Evolutionary conservation across 768 basidiomycete species (phyloP).

Genomic region (Lentinula raphanica): DNA sequence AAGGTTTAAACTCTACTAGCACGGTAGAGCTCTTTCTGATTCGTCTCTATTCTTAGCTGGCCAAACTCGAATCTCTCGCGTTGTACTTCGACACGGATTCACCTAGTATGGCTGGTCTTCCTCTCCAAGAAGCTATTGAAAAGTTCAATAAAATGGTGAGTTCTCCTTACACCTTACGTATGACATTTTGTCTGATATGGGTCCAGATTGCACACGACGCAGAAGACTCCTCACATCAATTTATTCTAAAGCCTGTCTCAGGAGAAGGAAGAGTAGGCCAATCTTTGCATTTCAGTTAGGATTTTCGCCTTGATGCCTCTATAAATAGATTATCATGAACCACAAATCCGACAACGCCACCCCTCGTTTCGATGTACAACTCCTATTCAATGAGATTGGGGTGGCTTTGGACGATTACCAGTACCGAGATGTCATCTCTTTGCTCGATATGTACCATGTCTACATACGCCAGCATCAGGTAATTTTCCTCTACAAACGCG

Average conservation of each 20-base stretch:
- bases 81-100: slow-evolving; percentile 96
- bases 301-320: neutral
- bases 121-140: slow-evolving; percentile 58
- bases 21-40: neutral
- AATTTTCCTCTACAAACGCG: neutral
- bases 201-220: slow-evolving; percentile 41
- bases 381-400: slow-evolving; percentile 90
- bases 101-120: slow-evolving; percentile 65
- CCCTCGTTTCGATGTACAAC: slow-evolving; percentile 82
- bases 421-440: slow-evolving; percentile 87
- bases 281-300: slow-evolving; percentile 1
- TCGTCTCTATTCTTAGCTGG: slow-evolving; percentile 47
- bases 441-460: slow-evolving; percentile 95
- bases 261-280: slow-evolving; percentile 80
- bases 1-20: slow-evolving; percentile 48
- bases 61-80: slow-evolving; percentile 80
- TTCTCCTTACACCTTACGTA: neutral
- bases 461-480: slow-evolving; percentile 83
- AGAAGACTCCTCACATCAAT: slow-evolving; percentile 71
- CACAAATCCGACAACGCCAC: slow-evolving; percentile 66
- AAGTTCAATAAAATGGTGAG: slow-evolving; percentile 72
- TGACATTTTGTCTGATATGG: neutral
- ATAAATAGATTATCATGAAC: slow-evolving; percentile 69
- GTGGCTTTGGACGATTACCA: slow-evolving; percentile 89
- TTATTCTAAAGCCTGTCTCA: slow-evolving; percentile 91